Evolutionary conservation across 371 early-diverging fungal genomes (phyloP).

Genomic region (Blyttiomyces sp.): DNA sequence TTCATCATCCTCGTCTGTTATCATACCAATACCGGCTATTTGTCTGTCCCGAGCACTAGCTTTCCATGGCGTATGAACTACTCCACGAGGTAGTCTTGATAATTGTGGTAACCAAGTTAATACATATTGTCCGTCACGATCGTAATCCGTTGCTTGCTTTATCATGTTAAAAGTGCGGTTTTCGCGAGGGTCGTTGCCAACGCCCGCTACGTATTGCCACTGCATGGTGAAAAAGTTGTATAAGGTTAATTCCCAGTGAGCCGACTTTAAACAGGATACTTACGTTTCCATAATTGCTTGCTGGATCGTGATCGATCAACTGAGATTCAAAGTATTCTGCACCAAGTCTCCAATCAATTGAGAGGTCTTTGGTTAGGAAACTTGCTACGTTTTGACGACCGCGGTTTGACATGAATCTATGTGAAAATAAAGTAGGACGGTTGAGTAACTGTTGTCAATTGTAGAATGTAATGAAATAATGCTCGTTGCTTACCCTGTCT

Average conservation of each 20-base stretch:
- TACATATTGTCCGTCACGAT: conserved; percentile 43
- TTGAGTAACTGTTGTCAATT: no score
- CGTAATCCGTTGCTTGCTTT: conserved; percentile 50
- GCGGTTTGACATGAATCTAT: conserved; percentile 40
- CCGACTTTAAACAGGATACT: no score
- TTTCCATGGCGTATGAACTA: conserved; percentile 41
- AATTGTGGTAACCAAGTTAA: conserved; percentile 44
- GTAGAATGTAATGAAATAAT: no score
- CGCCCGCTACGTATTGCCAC: conserved; percentile 46
- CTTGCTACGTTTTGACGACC: conserved; percentile 49
- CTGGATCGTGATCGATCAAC: conserved; percentile 45
- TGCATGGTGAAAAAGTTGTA: no score
- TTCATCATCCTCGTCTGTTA: background rate
- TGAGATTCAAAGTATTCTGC: conserved; percentile 47
- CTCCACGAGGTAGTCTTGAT: conserved; percentile 9
- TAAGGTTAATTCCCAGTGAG: no score
- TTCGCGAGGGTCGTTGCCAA: conserved; percentile 39
- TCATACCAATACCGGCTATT: background rate
- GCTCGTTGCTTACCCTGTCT: conserved; percentile 41
- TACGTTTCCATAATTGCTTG: conserved; percentile 50
- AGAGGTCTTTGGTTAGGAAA: conserved; percentile 40
- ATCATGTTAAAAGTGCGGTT: conserved; percentile 46
- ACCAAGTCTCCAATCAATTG: conserved; percentile 42
- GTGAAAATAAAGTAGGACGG: no score
- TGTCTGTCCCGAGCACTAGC: background rate